Conservation (phyloP, 305 asterid species). For the Fraxinus floribunda region DNA sequence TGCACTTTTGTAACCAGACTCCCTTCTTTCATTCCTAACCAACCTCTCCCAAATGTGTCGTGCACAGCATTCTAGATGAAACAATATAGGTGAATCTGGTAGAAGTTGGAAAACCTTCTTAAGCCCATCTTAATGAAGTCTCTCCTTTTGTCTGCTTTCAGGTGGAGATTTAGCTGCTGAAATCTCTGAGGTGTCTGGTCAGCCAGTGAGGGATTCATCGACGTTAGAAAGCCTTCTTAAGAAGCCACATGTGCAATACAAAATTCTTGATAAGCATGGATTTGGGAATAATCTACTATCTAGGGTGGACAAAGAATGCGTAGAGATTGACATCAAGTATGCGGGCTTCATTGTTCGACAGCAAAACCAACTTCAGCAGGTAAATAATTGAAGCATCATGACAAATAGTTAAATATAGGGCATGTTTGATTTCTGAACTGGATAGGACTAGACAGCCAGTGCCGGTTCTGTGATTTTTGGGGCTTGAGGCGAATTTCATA, state of each 20-base stretch:
- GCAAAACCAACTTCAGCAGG: conserved; percentile 91
- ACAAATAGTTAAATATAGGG: neutral
- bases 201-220: conserved; percentile 77
- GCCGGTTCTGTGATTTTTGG: too few relatives aligned
- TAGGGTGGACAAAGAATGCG: conserved; percentile 79
- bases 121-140: neutral
- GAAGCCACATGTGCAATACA: conserved; percentile 83
- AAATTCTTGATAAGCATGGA: conserved; percentile 81
- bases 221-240: conserved; percentile 87
- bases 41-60: neutral
- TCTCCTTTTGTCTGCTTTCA: conserved; percentile 27
- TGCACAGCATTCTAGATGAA: conserved; percentile 5
- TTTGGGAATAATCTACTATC: conserved; percentile 72
- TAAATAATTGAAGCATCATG: conserved; percentile 24
- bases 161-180: conserved; percentile 85
- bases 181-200: conserved; percentile 58
- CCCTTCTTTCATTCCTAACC: neutral
- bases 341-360: conserved; percentile 95
- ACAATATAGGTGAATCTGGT: neutral
- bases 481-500: too few relatives aligned
- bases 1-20: neutral
- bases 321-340: conserved; percentile 91
- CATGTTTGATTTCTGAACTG: neutral
- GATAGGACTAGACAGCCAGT: neutral
- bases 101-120: neutral